Evolutionary conservation across 441 rosid genomes (phyloP).

Genomic region (Cnidoscolus chayamansa): DNA sequence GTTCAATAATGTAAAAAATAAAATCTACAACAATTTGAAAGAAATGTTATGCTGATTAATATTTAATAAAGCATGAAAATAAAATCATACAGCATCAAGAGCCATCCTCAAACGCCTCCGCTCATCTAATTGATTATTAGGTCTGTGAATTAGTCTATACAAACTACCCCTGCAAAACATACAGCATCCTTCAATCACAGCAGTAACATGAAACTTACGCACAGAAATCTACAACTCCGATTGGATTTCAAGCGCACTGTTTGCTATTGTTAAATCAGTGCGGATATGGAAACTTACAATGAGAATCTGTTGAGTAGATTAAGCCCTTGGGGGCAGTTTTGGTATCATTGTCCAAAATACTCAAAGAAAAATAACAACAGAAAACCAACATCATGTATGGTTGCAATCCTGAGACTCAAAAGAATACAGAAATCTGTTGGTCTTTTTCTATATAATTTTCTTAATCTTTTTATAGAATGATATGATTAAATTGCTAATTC

Average conservation of each 20-base stretch:
- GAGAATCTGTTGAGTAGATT: not conserved
- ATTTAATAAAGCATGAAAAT: constrained; percentile 13
- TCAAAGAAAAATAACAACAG: too few relatives aligned
- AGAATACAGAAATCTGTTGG: too few relatives aligned
- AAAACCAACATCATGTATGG: too few relatives aligned
- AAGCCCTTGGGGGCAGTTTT: too few relatives aligned
- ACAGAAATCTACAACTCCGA: constrained; percentile 5
- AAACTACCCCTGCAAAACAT: constrained; percentile 85
- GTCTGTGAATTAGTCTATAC: constrained; percentile 85
- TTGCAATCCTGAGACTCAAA: too few relatives aligned
- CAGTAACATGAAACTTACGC: not conserved
- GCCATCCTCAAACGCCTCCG: constrained; percentile 95
- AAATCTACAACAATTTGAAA: constrained; percentile 18
- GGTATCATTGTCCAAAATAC: too few relatives aligned
- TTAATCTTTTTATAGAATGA: too few relatives aligned
- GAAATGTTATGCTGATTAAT: constrained; percentile 11
- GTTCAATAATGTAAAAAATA: constrained; percentile 27
- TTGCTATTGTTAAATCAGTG: not conserved
- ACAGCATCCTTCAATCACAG: not conserved
- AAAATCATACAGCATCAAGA: constrained; percentile 72
- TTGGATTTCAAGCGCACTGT: not conserved
- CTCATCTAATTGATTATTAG: constrained; percentile 89
- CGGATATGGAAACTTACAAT: not conserved
- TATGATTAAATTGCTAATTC: too few relatives aligned
- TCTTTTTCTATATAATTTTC: too few relatives aligned